Conservation (phyloP, 352 stramenopile species). For the Globisporangium iwayamae region DNA sequence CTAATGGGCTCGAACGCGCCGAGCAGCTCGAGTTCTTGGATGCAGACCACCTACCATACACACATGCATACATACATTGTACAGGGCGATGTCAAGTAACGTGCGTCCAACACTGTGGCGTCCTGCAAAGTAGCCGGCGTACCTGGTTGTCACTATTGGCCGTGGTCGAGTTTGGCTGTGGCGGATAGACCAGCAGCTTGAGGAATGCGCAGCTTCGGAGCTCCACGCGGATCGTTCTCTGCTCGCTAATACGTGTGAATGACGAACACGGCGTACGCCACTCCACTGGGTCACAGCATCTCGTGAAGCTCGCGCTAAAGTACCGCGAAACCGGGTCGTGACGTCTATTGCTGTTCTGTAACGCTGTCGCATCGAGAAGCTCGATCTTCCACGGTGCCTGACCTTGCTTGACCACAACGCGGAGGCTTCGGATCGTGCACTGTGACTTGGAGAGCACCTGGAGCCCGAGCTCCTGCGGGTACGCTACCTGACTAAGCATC, state of each 20-base stretch:
- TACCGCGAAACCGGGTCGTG: slow-evolving; percentile 31
- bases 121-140: not conserved
- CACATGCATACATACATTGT: too few species aligned
- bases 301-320: slow-evolving; percentile 23
- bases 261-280: not conserved
- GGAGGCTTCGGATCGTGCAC: slow-evolving; percentile 9
- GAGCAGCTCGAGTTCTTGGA: slow-evolving; percentile 30
- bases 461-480: slow-evolving; percentile 18
- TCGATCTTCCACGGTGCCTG: slow-evolving; percentile 11
- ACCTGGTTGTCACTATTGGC: slow-evolving; percentile 23
- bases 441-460: slow-evolving; percentile 9
- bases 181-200: slow-evolving; percentile 28
- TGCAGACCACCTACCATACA: slow-evolving; percentile 17
- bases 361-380: not conserved
- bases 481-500: not conserved
- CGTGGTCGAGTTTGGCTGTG: not conserved
- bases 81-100: too few species aligned
- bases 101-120: too few species aligned
- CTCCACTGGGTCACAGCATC: not conserved
- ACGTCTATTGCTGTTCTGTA: not conserved
- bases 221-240: slow-evolving; percentile 19
- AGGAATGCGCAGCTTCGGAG: slow-evolving; percentile 23
- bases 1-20: slow-evolving; percentile 10
- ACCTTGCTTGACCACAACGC: slow-evolving; percentile 1
- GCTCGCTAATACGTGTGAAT: not conserved